These are phyloP conservation scores for Thraustochytrium sp. DNA, from an alignment of 352 stramenopile species.

Conservation along the genomic window DNA sequence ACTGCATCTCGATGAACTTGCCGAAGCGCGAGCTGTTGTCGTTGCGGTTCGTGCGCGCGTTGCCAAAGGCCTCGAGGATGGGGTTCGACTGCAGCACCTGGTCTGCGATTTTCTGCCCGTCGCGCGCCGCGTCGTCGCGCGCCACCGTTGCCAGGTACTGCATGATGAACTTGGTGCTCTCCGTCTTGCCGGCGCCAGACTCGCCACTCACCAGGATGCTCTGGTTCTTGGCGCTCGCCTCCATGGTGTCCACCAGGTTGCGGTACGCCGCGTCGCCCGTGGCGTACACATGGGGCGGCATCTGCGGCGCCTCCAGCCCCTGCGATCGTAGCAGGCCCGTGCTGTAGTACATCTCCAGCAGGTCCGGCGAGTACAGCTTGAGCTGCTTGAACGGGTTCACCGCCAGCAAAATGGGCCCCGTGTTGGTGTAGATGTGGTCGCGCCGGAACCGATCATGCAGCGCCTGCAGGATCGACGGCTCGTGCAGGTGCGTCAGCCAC, in stretches of 20 bases:
- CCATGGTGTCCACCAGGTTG: not conserved
- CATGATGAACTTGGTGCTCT: constrained; percentile 59
- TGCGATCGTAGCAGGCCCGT: not conserved
- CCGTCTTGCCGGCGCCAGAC: constrained; percentile 74
- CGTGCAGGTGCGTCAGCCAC: constrained; percentile 55
- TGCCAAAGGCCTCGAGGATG: constrained; percentile 97
- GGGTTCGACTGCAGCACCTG: constrained; percentile 93
- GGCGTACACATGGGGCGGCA: constrained; percentile 39
- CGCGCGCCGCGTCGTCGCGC: not conserved
- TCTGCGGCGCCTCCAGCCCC: not conserved
- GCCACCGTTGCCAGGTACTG: constrained; percentile 53
- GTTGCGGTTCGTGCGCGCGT: constrained; percentile 91
- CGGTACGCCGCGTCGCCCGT: constrained; percentile 22
- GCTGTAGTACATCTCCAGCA: constrained; percentile 43
- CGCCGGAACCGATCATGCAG: constrained; percentile 79
- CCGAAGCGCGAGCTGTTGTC: constrained; percentile 93
- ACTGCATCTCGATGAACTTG: constrained; percentile 96
- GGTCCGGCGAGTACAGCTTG: constrained; percentile 18
- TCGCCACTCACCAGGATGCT: constrained; percentile 80
- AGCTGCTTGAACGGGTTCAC: constrained; percentile 61
- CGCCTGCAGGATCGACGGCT: constrained; percentile 77
- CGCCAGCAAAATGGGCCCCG: constrained; percentile 61
- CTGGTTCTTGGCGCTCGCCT: constrained; percentile 58
- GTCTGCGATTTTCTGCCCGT: constrained; percentile 43
- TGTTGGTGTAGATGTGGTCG: constrained; percentile 87